Conservation (phyloP, 257 asterid genomes). For the Schizonepeta tenuifolia region DNA sequence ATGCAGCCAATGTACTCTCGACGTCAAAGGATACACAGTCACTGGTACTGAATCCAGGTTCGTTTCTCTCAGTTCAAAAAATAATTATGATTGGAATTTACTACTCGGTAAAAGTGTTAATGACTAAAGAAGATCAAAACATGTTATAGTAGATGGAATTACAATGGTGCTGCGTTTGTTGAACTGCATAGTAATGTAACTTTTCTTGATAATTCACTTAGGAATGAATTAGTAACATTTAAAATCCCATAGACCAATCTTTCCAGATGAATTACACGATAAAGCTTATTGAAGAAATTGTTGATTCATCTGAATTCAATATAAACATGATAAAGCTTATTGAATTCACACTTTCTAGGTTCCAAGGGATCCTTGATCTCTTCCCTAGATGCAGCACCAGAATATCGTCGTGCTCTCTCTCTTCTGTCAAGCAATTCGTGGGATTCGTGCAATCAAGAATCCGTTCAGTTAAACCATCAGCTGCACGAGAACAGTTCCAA, state of each 20-base stretch:
- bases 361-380: conserved; percentile 55
- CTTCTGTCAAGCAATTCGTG: conserved; percentile 90
- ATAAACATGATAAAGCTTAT: no score
- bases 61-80: conserved; percentile 24
- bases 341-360: no score
- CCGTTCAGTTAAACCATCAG: conserved; percentile 46
- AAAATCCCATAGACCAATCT: no score
- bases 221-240: no score
- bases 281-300: no score
- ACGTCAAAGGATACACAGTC: conserved; percentile 45
- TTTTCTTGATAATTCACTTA: background rate
- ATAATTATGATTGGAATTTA: no score
- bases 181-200: background rate
- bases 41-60: conserved; percentile 59
- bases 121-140: background rate
- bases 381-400: conserved; percentile 56
- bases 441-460: conserved; percentile 59
- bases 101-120: no score
- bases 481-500: conserved; percentile 41
- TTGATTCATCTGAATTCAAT: no score
- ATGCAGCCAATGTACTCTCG: conserved; percentile 39
- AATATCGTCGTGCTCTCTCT: conserved; percentile 89
- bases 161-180: no score
- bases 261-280: no score
- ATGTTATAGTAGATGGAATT: background rate